Evolutionary conservation across 805 yeast genomes (phyloP), one percentile per base, ranked within the genome.

Genomic region (Suhomyces emberorum): DNA sequence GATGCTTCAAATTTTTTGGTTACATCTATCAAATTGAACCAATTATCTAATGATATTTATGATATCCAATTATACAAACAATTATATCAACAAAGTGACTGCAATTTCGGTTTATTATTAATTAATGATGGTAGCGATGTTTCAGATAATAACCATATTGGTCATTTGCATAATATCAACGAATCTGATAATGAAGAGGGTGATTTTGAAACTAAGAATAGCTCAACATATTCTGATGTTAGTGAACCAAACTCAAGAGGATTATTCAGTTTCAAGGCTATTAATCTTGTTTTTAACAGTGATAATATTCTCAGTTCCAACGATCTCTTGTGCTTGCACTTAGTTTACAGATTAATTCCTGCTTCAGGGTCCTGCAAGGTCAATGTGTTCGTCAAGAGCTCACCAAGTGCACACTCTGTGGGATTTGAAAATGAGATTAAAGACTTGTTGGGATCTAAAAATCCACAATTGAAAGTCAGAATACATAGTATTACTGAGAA

Each of bases 81-180:
- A 27, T 44, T 63, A n/a, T 50, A 61, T 41, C 50, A 46, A 7
- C 43, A 49, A 15, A 52, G 55, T 26, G 51, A 48, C 32, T 52
- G 55, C 30, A 58, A 63, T 40, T 54, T 64, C 40, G 71, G 64
- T 2, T 49, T 65, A 23, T 49, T 65, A 28, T 45, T 63, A 34
- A 46, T 53, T 15, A 51, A 52, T 35, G 51, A 50, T 20, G 33
- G 24, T 16, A 19, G 17, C n/a, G 12, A 38, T 18, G n/a, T 10
- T 16, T 16, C 17, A 4, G 28, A 25, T 14, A 24, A 28, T 7
- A 16, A 25, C 2, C 26, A 12, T 7, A 38, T 35, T 12, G 25
- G 31, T 15, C 37, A 34, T 15, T 34, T 34, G 22, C 17, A 11
- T 10, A 15, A 20, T 15, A 21, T 34, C 11, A 27, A 34, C 12